Evolutionary conservation across 1,284 basidiomycete genomes (phyloP), one percentile per base, ranked within the genome.

Genomic region (Ustilago esculenta): DNA sequence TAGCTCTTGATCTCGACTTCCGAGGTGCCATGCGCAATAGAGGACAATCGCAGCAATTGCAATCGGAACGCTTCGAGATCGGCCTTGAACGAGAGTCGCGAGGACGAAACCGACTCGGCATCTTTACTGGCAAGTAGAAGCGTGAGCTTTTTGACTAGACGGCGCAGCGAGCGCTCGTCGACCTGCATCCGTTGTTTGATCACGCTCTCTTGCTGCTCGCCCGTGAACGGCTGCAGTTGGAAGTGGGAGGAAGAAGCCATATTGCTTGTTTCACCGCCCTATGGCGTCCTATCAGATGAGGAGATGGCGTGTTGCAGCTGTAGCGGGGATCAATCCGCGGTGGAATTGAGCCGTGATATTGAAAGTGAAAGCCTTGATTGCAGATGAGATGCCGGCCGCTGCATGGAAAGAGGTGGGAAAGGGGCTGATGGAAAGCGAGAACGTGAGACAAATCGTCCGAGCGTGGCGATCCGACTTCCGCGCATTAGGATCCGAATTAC

Each of bases 161-260:
- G 55, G 1, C 57, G 56, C 12, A 67, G 46, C 7, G 57, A 40
- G 5, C 60, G 54, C 20, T 72, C 69, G 33, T 61, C 58, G 12
- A 67, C 64, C 15, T 55, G 69, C 58, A 60, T 61, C 32, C 66
- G 59, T 35, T 58, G 44, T 24, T 60, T 68, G 58, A 68, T 59
- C 33, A 68, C 33, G 12, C 12, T 14, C 36, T 72, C 69, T 34
- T 72, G 68, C 18, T 72, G 55, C 27, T 63, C 68, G 44, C 36
- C 42, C 4, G 55, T 63, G 12, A 72, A 49, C 17, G 64, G 49
- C 36, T 58, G 57, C 8, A 67, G 47, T 8, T 24, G 15, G 9
- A 42, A 35, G 8, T 48, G 39, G 14, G 65, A 58, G 15, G 55
- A 53, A 11, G 63, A 59, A 1, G 66, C 66, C 49, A 57, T 56